Percentiles rank a stretch among this genome's conserved stretches.
Evolutionary conservation across 345 rosid genomes (phyloP).

Genomic region (Firmiana major): DNA sequence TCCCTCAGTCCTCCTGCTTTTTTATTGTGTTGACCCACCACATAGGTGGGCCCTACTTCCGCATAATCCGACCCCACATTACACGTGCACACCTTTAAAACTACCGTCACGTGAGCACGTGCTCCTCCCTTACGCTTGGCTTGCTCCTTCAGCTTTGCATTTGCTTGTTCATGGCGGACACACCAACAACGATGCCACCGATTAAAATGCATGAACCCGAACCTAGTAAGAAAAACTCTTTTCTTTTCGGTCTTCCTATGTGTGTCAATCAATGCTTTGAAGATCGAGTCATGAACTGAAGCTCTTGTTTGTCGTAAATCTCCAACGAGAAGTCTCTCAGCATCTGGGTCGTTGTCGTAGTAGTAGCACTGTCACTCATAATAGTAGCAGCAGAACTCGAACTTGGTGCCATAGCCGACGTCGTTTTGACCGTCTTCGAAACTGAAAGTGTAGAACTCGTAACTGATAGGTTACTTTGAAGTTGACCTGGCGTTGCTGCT

Average conservation of each 20-base stretch:
- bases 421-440: conserved; percentile 27
- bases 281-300: conserved; percentile 58
- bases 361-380: not conserved
- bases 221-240: not conserved
- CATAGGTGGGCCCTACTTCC: conserved; percentile 31
- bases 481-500: conserved; percentile 29
- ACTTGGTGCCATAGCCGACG: conserved; percentile 55
- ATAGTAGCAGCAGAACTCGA: conserved; percentile 35
- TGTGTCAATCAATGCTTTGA: conserved; percentile 36
- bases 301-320: conserved; percentile 68
- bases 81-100: conserved; percentile 51
- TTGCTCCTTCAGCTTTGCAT: not conserved
- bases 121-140: conserved; percentile 15
- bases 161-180: conserved; percentile 28
- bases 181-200: not conserved
- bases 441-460: conserved; percentile 25
- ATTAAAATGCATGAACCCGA: not conserved
- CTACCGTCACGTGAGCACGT: conserved; percentile 56
- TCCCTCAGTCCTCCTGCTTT: conserved; percentile 2
- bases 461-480: conserved; percentile 15
- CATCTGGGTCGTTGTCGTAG: conserved; percentile 40
- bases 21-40: conserved; percentile 52
- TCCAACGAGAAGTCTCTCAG: conserved; percentile 75
- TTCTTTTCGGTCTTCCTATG: not conserved
- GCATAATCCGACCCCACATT: conserved; percentile 42